Evolutionary conservation across 805 yeast genomes (phyloP), one percentile per base, ranked within the genome.

Genomic region (Lipomyces orientalis): DNA sequence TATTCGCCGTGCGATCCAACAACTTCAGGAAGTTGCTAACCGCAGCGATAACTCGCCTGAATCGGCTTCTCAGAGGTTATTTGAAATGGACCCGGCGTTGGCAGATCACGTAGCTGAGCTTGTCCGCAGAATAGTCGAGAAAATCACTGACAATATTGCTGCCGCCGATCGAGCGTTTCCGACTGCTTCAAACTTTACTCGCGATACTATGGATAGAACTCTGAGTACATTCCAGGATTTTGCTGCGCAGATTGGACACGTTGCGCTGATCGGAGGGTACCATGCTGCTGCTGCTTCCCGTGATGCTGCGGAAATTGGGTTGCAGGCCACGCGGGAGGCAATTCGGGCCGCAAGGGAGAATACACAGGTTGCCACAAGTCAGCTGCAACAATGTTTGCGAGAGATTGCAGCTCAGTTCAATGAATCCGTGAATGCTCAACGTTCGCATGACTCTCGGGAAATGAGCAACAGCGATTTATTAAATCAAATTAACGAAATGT

Each of bases 51-150:
- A 10, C 34, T 16, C 54, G 7, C 19, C 46, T 8, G 49, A 29
- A 25, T 39, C 46, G 16, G 55, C 58, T 19, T 25, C 60, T 10
- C 43, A 22, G 12, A 25, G 43, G 8, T 22, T 29, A 12, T 52
- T n/a, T 25, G 60, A 51, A 22, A 54, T 63, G 62, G 69, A 66
- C 19, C 64, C 69, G 12, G 66, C 49, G 31, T 37, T 66, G 33
- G 58, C 69, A 16, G 67, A 66, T 34, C 56, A 54, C 34, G 67
- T 66, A 6, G 69, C 69, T 19, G 64, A 62, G 19, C 61, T 66
- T 9, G 66, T 66, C 3, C 69, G 64, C 37, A 55, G 31, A 37
- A 64, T 66, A n/a, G 64, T 64, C 7, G 61, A 34, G 35, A 64
- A 66, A 46, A 33, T 66, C 10, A 56, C 60, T 37, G 59, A 39